Percentiles rank a stretch among this genome's conserved stretches.
These are phyloP conservation scores for Selaginella moellendorffii DNA, from an alignment of 75 land plant genomes.

Conservation along the genomic window DNA sequence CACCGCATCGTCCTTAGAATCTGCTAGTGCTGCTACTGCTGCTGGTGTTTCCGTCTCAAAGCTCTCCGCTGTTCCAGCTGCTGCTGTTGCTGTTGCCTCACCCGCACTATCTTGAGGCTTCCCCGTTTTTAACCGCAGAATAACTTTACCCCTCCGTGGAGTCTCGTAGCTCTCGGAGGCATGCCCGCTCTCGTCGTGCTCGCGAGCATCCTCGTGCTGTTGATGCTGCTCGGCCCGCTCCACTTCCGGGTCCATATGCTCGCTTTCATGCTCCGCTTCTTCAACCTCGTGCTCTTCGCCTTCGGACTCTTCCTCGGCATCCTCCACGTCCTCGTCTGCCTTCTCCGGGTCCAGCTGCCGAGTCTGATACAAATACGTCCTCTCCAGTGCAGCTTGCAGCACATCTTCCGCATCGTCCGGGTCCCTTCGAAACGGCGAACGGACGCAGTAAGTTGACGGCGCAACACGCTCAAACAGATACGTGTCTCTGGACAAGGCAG, in stretches of 20 bases:
- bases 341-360: conserved; percentile 49
- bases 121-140: background rate
- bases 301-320: conserved; percentile 56
- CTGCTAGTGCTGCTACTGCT: too few species aligned
- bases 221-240: too few species aligned
- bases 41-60: too few species aligned
- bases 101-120: background rate
- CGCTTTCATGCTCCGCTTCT: conserved; percentile 34
- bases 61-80: too few species aligned
- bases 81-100: conserved; percentile 13
- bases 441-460: conserved; percentile 94
- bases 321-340: conserved; percentile 35
- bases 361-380: conserved; percentile 51
- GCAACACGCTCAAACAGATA: conserved; percentile 88
- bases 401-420: conserved; percentile 77
- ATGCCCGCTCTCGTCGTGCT: too few species aligned
- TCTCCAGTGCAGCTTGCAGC: conserved; percentile 68
- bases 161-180: too few species aligned
- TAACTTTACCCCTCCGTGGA: too few species aligned
- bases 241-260: too few species aligned
- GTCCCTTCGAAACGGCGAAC: conserved; percentile 66
- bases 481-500: conserved; percentile 80
- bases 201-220: too few species aligned
- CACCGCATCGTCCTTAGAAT: too few species aligned
- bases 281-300: conserved; percentile 69